These are phyloP conservation scores for Suillus bovinus DNA, from an alignment of 768 basidiomycete species.

Conservation along the genomic window DNA sequence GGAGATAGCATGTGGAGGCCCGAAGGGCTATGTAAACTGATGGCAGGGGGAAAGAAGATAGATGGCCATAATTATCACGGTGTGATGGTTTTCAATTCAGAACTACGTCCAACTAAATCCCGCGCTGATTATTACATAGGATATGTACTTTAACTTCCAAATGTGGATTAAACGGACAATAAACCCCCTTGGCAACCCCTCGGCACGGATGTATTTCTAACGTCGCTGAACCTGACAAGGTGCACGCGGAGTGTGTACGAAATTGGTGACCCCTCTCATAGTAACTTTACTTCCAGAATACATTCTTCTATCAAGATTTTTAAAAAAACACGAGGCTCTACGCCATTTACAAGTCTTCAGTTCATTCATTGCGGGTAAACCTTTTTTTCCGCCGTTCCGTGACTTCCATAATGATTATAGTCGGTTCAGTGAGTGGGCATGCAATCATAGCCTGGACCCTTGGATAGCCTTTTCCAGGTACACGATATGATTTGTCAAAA, in stretches of 20 bases:
- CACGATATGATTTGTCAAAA: background rate
- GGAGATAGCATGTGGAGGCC: conserved; percentile 10
- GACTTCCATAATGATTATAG: background rate
- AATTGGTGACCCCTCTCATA: background rate
- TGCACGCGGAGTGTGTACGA: background rate
- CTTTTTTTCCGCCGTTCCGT: conserved; percentile 2
- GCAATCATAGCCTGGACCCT: background rate
- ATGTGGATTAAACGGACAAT: background rate
- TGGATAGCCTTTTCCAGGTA: conserved; percentile 1
- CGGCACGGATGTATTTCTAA: background rate
- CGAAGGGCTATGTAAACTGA: conserved; percentile 36
- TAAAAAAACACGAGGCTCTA: conserved; percentile 3
- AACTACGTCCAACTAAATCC: conserved; percentile 6
- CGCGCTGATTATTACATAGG: background rate
- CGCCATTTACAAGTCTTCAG: background rate
- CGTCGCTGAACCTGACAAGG: background rate
- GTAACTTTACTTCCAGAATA: background rate
- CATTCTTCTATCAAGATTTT: background rate
- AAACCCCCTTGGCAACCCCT: background rate
- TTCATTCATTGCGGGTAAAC: conserved; percentile 4
- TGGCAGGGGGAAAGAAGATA: conserved; percentile 27
- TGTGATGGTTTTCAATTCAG: conserved; percentile 5
- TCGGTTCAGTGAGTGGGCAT: background rate
- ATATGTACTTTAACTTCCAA: background rate
- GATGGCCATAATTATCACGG: conserved; percentile 19